Base-by-base conservation (phyloP, 306 rosid species). In the Heteromeles arbutifolia region DNA sequence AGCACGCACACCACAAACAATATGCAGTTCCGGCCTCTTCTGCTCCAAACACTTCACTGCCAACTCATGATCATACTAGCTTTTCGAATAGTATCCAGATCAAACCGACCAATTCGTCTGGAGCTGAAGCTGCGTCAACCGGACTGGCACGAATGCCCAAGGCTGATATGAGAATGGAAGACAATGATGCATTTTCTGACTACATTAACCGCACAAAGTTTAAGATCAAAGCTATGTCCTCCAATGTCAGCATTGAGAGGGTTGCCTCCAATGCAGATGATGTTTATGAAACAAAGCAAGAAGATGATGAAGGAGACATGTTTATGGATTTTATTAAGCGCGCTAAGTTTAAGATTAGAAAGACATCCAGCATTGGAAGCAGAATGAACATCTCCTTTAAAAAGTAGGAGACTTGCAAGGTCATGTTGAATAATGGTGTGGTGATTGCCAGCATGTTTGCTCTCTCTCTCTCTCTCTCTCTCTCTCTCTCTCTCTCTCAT, bases 341-440 rank as follows among this genome's bases (percentile, higher is more conserved):
- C 1, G 3, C 84, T 29, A 81, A 77, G 75, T 14, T 69, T 24
- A 81, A 59, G 73, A 81, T 81, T 58, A 65, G 75, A 25, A 77
- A 48, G 81, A 32, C 81, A 65, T 66, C 81, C 21, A 72, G 78
- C 26, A 37, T 81, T 50, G 84, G 84, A 43, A 81, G 78, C 75
- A 44, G 21, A 57, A 76, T 22, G 63, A 64, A 65, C 34, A 28
- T 76, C 78, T 81, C 84, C 37, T 75, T 81, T 41, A 37, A 77
- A 11, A 70, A 71, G 43, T 79, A 69, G 50, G 44, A 65, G 37
- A 76, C 24, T 32, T 41, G 44, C 26, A 56, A 41, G 26, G 22
- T 58, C 52, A 58, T 14, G 43, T 17, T 37, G 76, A 41, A 41
- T 41, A 41, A 41, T 41, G 44, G 44, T 41, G 24, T 57, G 65